Conservation (phyloP, 768 basidiomycete genomes). For the Stropharia rugosoannulata region DNA sequence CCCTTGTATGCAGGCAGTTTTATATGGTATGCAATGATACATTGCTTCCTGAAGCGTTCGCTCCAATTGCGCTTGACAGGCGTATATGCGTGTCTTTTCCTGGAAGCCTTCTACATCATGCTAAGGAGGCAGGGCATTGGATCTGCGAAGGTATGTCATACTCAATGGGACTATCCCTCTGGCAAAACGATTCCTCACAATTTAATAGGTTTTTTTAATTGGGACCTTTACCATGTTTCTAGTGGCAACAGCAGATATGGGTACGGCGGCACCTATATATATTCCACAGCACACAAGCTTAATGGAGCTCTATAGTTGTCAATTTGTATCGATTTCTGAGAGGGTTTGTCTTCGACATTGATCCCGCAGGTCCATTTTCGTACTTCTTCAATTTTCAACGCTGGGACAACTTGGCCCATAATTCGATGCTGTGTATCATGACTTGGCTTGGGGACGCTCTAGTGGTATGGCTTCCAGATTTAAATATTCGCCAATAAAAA, state of each 20-base stretch:
- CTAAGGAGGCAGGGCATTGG: conserved; percentile 8
- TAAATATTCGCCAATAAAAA: too few relatives aligned
- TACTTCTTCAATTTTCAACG: conserved; percentile 22
- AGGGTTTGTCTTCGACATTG: conserved; percentile 18
- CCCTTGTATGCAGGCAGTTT: conserved; percentile 6
- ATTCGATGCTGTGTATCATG: conserved; percentile 21
- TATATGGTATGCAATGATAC: conserved; percentile 7
- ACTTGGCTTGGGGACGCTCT: conserved; percentile 28
- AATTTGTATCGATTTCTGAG: conserved; percentile 22
- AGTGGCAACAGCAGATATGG: conserved; percentile 14
- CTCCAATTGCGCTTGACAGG: conserved; percentile 2
- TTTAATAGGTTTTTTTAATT: conserved; percentile 9
- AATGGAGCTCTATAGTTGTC: conserved; percentile 6
- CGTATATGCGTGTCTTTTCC: conserved; percentile 19
- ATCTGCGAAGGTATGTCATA: conserved; percentile 12
- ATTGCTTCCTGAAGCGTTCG: not conserved
- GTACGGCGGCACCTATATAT: conserved; percentile 1
- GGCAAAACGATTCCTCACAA: not conserved
- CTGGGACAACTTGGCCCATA: conserved; percentile 25
- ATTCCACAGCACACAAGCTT: not conserved
- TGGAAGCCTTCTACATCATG: conserved; percentile 17
- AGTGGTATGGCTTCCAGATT: conserved; percentile 4
- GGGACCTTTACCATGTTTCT: conserved; percentile 15
- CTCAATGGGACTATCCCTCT: not conserved
- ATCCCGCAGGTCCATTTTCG: conserved; percentile 13